phyloP scores from a whole-genome alignment of 2,329 filamentous ascomycete species.

The Blumeria hordei region DNA sequence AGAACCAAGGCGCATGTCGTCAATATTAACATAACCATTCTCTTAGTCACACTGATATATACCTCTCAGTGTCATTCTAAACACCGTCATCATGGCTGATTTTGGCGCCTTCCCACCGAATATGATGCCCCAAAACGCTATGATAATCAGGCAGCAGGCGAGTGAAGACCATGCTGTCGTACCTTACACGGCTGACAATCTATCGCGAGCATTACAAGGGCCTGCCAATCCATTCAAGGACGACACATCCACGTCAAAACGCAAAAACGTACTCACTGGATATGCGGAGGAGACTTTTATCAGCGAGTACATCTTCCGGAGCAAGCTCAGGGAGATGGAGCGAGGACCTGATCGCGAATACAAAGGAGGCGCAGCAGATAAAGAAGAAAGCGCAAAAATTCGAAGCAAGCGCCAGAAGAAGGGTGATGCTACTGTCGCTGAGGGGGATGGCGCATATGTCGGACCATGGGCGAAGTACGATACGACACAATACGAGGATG shows the following conservation, averaged over 20 bases:
- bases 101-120: slow-evolving; percentile 41
- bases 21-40: no score
- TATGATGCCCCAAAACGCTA: slow-evolving; percentile 38
- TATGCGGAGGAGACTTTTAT: slow-evolving; percentile 71
- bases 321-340: slow-evolving; percentile 66
- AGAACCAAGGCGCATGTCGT: no score
- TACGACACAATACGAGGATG: slow-evolving; percentile 47
- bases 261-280: slow-evolving; percentile 67
- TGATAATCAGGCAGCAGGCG: slow-evolving; percentile 31
- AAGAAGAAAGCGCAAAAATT: slow-evolving; percentile 44
- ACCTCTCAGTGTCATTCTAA: no score
- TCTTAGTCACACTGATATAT: no score
- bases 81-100: slow-evolving; percentile 25
- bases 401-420: slow-evolving; percentile 61
- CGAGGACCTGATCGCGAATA: slow-evolving; percentile 33
- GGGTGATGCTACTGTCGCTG: slow-evolving; percentile 60
- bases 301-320: slow-evolving; percentile 74
- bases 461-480: slow-evolving; percentile 85
- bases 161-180: slow-evolving; percentile 34
- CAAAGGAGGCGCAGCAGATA: slow-evolving; percentile 30
- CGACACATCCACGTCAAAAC: slow-evolving; percentile 34
- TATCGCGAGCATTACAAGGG: slow-evolving; percentile 39
- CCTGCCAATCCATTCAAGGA: slow-evolving; percentile 55
- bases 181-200: slow-evolving; percentile 45
- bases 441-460: slow-evolving; percentile 70